phyloP scores from a whole-genome alignment of 2,329 filamentous ascomycete species.

The Leptographium wingfieldii region DNA sequence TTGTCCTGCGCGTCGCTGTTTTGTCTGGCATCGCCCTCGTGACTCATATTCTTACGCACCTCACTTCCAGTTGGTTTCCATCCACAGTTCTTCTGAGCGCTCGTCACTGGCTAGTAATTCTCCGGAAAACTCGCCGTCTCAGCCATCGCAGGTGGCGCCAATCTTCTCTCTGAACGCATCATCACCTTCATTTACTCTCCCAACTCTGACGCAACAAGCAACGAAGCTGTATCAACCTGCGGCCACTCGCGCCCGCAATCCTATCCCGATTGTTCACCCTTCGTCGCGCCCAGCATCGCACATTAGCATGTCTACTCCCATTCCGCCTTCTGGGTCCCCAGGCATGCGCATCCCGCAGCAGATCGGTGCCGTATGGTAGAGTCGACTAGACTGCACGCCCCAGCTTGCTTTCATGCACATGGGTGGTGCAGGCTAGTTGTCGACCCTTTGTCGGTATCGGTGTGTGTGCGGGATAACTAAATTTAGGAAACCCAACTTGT shows the following conservation, averaged over 20 bases:
- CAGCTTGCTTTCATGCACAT: constrained; percentile 7
- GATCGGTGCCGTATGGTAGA: constrained; percentile 42
- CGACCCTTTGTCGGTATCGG: constrained; percentile 13
- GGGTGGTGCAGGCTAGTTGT: constrained; percentile 14
- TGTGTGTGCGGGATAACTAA: neutral
- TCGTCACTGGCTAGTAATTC: constrained; percentile 93
- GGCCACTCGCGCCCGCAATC: constrained; percentile 80
- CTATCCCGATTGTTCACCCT: constrained; percentile 92
- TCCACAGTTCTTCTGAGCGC: constrained; percentile 85
- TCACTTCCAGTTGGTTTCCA: constrained; percentile 62
- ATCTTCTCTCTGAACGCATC: constrained; percentile 61
- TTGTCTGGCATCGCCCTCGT: neutral
- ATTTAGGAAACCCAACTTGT: neutral
- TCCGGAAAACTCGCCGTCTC: constrained; percentile 79
- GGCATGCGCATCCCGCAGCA: constrained; percentile 42
- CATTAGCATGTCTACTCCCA: constrained; percentile 67
- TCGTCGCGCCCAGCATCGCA: constrained; percentile 53
- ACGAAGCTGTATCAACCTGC: constrained; percentile 83
- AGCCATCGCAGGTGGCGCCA: constrained; percentile 66
- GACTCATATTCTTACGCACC: neutral
- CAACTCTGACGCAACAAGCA: constrained; percentile 48
- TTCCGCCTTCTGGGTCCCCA: constrained; percentile 60
- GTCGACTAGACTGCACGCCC: constrained; percentile 6
- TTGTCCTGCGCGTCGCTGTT: neutral
- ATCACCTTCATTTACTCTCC: constrained; percentile 53